Evolutionary conservation across 352 stramenopile species (phyloP).

Genomic region (Phytopythium litorale): DNA sequence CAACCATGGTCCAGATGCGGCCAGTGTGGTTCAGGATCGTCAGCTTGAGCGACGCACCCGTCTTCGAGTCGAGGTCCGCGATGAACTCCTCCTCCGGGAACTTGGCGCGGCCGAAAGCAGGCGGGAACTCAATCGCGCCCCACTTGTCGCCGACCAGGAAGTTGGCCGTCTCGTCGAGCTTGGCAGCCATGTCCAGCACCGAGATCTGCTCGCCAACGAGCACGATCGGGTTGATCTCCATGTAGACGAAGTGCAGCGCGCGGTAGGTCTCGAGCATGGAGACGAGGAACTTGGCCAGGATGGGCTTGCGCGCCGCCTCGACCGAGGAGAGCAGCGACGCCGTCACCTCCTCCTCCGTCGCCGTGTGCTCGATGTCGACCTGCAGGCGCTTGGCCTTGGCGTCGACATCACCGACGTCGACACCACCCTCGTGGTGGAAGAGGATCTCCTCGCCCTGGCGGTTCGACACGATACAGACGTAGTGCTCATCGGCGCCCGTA

Average conservation of each 20-base stretch:
- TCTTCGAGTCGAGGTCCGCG: constrained; percentile 93
- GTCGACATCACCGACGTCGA: constrained; percentile 96
- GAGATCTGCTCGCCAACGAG: constrained; percentile 90
- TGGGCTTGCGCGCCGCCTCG: constrained; percentile 64
- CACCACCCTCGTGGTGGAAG: constrained; percentile 94
- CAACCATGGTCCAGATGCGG: constrained; percentile 97
- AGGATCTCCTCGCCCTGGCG: constrained; percentile 94
- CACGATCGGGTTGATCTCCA: constrained; percentile 98
- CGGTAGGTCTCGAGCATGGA: constrained; percentile 92
- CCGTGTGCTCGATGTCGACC: constrained; percentile 69
- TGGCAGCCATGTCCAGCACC: constrained; percentile 95
- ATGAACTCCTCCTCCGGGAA: constrained; percentile 97
- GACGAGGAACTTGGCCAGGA: constrained; percentile 89
- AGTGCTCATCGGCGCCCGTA: constrained; percentile 92
- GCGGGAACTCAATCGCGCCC: constrained; percentile 94
- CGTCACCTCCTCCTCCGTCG: constrained; percentile 73
- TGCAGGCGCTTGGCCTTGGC: constrained; percentile 90
- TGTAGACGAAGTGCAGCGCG: constrained; percentile 96
- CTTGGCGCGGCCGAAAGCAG: constrained; percentile 93
- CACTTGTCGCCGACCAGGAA: constrained; percentile 93
- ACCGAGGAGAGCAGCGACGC: constrained; percentile 77
- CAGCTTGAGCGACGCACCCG: constrained; percentile 94
- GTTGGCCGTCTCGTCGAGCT: constrained; percentile 95
- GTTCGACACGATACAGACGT: constrained; percentile 96
- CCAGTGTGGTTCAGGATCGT: constrained; percentile 96